Conservation (phyloP, 176 grass and related monocot species). For the Luzula sylvatica region DNA sequence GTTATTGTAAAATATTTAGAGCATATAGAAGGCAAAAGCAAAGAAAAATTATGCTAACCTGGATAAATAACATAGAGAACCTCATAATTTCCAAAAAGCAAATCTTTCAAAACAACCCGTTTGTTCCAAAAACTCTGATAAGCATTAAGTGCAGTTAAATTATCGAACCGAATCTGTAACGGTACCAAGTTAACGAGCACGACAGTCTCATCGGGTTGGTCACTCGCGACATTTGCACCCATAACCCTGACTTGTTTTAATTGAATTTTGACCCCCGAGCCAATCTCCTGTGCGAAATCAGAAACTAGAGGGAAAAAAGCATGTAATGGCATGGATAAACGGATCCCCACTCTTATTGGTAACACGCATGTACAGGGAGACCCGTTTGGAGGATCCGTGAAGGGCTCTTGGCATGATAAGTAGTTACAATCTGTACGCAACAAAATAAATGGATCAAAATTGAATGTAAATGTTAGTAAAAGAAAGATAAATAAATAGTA, state of each 20-base stretch:
- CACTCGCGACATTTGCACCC: constrained; percentile 84
- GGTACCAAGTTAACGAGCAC: constrained; percentile 85
- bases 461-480: not conserved
- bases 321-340: constrained; percentile 62
- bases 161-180: constrained; percentile 50
- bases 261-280: constrained; percentile 66
- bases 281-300: constrained; percentile 67
- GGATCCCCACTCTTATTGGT: constrained; percentile 90
- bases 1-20: not conserved
- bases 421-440: constrained; percentile 66
- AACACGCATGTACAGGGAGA: constrained; percentile 82
- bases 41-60: constrained; percentile 35
- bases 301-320: constrained; percentile 92
- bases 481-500: not conserved
- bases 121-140: constrained; percentile 88
- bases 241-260: constrained; percentile 75
- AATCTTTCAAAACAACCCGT: constrained; percentile 43
- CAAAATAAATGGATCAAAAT: constrained; percentile 12
- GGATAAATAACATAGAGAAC: constrained; percentile 94
- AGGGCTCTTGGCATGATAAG: constrained; percentile 66
- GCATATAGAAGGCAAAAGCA: constrained; percentile 8
- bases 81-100: constrained; percentile 63
- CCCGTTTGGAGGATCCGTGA: constrained; percentile 54
- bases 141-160: constrained; percentile 47
- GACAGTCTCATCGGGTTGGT: constrained; percentile 69